These are phyloP conservation scores for Lepidium didymum DNA, from an alignment of 345 rosid genomes.

Conservation along the genomic window DNA sequence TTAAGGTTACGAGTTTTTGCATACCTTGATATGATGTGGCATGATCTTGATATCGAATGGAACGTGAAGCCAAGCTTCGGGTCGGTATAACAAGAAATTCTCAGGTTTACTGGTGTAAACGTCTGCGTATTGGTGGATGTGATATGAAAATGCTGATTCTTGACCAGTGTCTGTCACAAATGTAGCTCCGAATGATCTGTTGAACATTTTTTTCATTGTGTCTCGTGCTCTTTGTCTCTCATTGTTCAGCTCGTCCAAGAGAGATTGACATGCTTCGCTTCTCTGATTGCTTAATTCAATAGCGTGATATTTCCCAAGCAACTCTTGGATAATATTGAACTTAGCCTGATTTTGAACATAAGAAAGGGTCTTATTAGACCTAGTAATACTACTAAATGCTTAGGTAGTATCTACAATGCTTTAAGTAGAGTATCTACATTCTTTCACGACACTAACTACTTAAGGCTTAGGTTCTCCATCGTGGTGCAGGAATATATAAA, in stretches of 20 bases:
- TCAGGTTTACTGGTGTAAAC: constrained; percentile 90
- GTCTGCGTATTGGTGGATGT: constrained; percentile 93
- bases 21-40: constrained; percentile 98
- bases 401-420: not conserved
- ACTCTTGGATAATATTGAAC: constrained; percentile 86
- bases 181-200: constrained; percentile 91
- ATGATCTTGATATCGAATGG: constrained; percentile 88
- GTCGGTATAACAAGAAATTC: constrained; percentile 67
- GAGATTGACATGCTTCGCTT: constrained; percentile 46
- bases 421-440: not conserved
- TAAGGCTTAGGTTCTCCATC: not conserved
- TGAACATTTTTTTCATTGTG: constrained; percentile 82
- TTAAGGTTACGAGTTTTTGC: not conserved
- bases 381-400: not conserved
- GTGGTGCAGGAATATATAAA: not conserved
- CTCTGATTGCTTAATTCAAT: constrained; percentile 39
- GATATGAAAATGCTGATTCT: constrained; percentile 92
- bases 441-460: not conserved
- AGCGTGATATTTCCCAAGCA: constrained; percentile 78
- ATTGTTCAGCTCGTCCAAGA: constrained; percentile 61
- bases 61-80: constrained; percentile 94
- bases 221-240: constrained; percentile 68
- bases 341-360: constrained; percentile 53
- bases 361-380: not conserved
- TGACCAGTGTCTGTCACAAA: constrained; percentile 87